These are phyloP conservation scores for Xenoacremonium recifei DNA, from an alignment of 2,329 filamentous ascomycete species.

Conservation along the genomic window DNA sequence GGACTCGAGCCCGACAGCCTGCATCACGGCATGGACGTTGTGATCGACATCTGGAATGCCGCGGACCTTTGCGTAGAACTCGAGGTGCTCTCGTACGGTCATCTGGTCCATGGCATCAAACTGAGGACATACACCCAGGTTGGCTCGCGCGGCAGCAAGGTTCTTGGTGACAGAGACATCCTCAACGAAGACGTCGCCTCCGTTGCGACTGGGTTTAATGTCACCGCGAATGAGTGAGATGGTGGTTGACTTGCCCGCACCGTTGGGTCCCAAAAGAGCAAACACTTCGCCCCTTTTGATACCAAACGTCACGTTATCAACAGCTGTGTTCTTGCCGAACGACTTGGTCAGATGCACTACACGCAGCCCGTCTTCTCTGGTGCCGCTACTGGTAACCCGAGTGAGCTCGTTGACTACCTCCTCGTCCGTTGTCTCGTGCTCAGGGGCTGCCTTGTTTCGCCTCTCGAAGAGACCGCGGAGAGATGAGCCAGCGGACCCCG, in stretches of 20 bases:
- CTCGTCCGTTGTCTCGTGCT: slow-evolving; percentile 43
- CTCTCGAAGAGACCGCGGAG: slow-evolving; percentile 41
- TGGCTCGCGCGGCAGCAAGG: slow-evolving; percentile 68
- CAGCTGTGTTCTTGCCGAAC: slow-evolving; percentile 73
- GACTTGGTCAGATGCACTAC: slow-evolving; percentile 78
- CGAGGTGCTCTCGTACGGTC: slow-evolving; percentile 83
- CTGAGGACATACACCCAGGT: slow-evolving; percentile 90
- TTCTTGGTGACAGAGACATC: slow-evolving; percentile 70
- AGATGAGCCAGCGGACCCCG: slow-evolving; percentile 62
- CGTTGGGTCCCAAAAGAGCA: slow-evolving; percentile 85
- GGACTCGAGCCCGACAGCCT: slow-evolving; percentile 71
- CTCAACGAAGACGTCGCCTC: slow-evolving; percentile 81
- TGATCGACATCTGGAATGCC: slow-evolving; percentile 73
- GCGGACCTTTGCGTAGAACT: slow-evolving; percentile 82
- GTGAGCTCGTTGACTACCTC: slow-evolving; percentile 65
- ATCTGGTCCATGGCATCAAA: slow-evolving; percentile 86
- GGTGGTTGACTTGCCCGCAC: slow-evolving; percentile 87
- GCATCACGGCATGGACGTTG: slow-evolving; percentile 76
- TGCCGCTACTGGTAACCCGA: slow-evolving; percentile 49
- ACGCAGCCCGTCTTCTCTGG: slow-evolving; percentile 63
- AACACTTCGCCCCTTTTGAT: slow-evolving; percentile 81
- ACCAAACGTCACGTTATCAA: slow-evolving; percentile 86
- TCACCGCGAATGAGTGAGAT: slow-evolving; percentile 91
- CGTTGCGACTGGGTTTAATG: slow-evolving; percentile 65
- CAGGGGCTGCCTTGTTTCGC: slow-evolving; percentile 24